Evolutionary conservation across 768 basidiomycete genomes (phyloP), one percentile per base, ranked within the genome.

Genomic region (Naematelia aurantialba): DNA sequence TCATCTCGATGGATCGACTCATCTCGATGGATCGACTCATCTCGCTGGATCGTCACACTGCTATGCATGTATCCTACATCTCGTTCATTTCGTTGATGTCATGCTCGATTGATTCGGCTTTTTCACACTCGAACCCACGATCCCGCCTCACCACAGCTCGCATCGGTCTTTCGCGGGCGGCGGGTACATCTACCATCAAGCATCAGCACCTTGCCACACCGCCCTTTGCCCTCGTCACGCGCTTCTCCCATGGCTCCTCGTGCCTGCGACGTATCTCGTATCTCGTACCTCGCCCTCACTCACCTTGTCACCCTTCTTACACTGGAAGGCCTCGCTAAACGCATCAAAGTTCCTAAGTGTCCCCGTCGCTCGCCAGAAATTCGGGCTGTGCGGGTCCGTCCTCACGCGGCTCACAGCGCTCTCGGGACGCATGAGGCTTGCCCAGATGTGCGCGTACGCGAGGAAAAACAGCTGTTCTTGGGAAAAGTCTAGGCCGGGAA

Each of bases 391-490:
- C 17, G 91, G 89, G 70, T 96, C 91, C 1, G 89, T 87, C 47
- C 89, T 84, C 50, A 94, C 84, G 26, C 87, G 31, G 4, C 80
- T 84, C 63, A 89, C 87, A 24, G 87, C 87, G 25, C 87, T 84
- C 45, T 84, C 86, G 24, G 89, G 83, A 62, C 87, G 89, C 77
- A 87, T 88, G 67, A 85, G 85, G 70, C 84, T 82, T 0, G 87
- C 89, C 90, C 90, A 94, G n/a, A 88, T 85, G 25, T 88, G 83
- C 13, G 84, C 92, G 69, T 89, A 93, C 1, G 89, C 84, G 56
- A 97, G 84, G 81, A 96, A 97, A 80, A 97, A 97, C 26, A 97
- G 78, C 79, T 97, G 93, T 42, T 96, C 93, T 59, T 68, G 61
- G 2, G 72, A 69, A 59, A 58, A 77, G 31, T 73, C 66, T 60